Evolutionary conservation across 2,329 filamentous ascomycete genomes (phyloP), one percentile per base, ranked within the genome.

Genomic region (Curvularia verruculosa): DNA sequence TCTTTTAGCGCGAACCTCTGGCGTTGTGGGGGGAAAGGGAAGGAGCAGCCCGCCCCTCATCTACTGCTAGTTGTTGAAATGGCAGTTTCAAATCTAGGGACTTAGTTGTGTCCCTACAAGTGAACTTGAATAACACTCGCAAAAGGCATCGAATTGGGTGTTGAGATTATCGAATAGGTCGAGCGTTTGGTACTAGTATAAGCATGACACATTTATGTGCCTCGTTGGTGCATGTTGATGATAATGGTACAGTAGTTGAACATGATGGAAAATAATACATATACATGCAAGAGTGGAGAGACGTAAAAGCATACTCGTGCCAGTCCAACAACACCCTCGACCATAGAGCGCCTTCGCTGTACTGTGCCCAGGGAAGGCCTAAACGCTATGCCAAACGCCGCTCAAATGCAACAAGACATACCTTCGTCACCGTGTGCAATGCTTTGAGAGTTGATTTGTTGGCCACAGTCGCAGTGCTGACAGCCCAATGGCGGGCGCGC

Each of bases 321-420:
- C 43, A 34, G 46, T 34, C 46, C 40, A 51, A 41, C 43, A 51
- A 12, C 52, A 28, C 39, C 29, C 54, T 45, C 49, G 41, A 28
- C 23, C 40, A 29, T 39, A 40, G 52, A 50, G 59, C 53, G 57
- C 52, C 58, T 52, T 52, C 46, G 43, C 52, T 51, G 44, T 50
- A 48, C 34, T 43, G 40, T 52, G 56, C 49, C 46, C 43, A 31
- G 43, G 37, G 49, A 55, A 54, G 51, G 52, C 24, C 51, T 48
- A 54, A 64, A 61, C 61, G 63, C 65, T 68, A 67, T 67, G 62
- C 65, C 58, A 46, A 68, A 68, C 64, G 64, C 64, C 62, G 53
- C 59, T 44, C 52, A 54, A 54, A 70, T 70, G 67, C 65, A 68
- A 49, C 44, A 49, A 21, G 28, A 41, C 12, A 37, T 34, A 21